Evolutionary conservation across 805 yeast species (phyloP).

Genomic region (Teunomyces atbi): DNA sequence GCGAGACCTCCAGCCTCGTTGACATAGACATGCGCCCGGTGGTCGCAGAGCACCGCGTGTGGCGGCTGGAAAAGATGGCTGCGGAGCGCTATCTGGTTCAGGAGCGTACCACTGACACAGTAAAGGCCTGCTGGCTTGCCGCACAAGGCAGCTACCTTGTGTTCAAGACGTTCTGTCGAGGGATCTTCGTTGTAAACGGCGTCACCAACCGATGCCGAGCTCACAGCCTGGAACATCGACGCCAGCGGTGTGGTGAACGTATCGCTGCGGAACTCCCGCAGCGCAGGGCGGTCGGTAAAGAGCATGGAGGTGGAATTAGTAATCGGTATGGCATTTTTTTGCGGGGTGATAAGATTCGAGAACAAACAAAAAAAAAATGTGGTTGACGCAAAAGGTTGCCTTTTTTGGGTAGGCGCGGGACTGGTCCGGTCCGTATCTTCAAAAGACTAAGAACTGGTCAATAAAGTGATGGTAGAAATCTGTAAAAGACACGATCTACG

Average conservation of each 20-base stretch:
- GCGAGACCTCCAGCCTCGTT: slow-evolving; percentile 94
- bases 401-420: not conserved
- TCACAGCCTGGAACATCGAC: slow-evolving; percentile 41
- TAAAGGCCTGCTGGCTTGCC: slow-evolving; percentile 41
- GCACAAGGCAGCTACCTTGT: slow-evolving; percentile 31
- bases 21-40: slow-evolving; percentile 77
- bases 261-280: slow-evolving; percentile 55
- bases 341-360: not conserved
- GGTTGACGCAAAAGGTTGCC: not conserved
- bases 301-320: not conserved
- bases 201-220: slow-evolving; percentile 37
- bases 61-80: slow-evolving; percentile 43
- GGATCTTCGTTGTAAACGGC: slow-evolving; percentile 43
- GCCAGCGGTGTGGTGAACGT: slow-evolving; percentile 85
- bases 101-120: slow-evolving; percentile 43
- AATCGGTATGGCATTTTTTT: not conserved
- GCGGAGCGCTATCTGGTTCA: slow-evolving; percentile 41
- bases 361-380: too few relatives aligned
- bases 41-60: slow-evolving; percentile 75
- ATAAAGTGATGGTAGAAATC: too few relatives aligned
- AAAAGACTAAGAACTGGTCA: not conserved
- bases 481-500: too few relatives aligned
- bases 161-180: slow-evolving; percentile 32
- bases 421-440: not conserved
- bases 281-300: slow-evolving; percentile 21